Base-by-base conservation (phyloP, 148 eudicot genomes). In the Mesembryanthemum crystallinum region DNA sequence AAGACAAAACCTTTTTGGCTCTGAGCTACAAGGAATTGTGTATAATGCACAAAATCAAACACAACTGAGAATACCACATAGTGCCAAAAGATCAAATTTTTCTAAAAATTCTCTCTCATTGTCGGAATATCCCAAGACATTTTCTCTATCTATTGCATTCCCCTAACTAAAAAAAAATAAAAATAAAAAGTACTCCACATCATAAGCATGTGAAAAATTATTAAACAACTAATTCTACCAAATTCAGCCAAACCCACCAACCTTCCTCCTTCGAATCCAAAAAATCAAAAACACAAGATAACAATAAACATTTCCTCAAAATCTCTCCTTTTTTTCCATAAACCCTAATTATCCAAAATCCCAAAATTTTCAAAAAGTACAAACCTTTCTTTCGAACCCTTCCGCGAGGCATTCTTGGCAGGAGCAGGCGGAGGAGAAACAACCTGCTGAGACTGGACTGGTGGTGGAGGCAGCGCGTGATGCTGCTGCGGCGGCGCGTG, bases 331-430 rank as follows among this genome's bases (percentile, higher is more conserved):
- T 33, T 64, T 7, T 35, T 13, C 18, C 72, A 25, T 6, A 69
- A 47, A 10, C 4, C 30, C 30, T 15, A 43, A 43, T 47, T 14
- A 29, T 28, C 17, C 21, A 29, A 69, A 64, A 43, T 60, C 33
- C 37, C 35, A 35, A 51, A 51, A n/a, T n/a, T n/a, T n/a, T 37
- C 30, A 54, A 20, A 54, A 51, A 75, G 47, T 1, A 33, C 45
- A 39, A 25, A 83, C 86, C 81, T 83, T 25, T 80, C 79, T 54
- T 83, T 79, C 10, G 61, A 4, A 29, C 47, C 39, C 35, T 78
- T 78, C 29, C 28, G 64, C 12, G 47, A 20, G 54, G 25, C 73
- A 70, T 77, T 80, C 59, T 69, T 77, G 14, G 78, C 25, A 14
- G 57, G 49, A 65, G 49, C 77, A 28, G 23, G 67, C 10, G 55